Percentiles rank a stretch among this genome's conserved stretches.
Conservation (phyloP, 257 asterid genomes). For the Gardenia jasminoides region DNA sequence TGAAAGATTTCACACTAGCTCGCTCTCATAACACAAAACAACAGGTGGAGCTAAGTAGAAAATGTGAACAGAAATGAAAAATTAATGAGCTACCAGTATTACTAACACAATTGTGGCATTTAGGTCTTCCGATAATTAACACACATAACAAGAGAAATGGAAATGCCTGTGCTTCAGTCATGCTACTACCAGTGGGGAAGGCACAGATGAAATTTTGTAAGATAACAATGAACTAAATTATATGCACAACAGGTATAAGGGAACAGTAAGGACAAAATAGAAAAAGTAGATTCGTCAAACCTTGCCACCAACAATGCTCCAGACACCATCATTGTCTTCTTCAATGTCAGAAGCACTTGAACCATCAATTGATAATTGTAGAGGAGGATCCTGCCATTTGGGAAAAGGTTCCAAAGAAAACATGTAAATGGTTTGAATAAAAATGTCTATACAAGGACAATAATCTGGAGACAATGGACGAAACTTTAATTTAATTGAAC, state of each 20-base stretch:
- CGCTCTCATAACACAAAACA: neutral
- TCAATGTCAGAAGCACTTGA: slow-evolving; percentile 71
- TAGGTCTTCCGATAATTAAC: slow-evolving; percentile 3
- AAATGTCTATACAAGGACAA: neutral
- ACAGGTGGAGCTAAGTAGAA: neutral
- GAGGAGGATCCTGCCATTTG: slow-evolving; percentile 63
- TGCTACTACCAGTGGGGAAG: neutral
- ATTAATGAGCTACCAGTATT: neutral
- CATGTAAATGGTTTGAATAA: neutral
- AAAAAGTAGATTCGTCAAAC: slow-evolving; percentile 30
- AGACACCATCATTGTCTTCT: slow-evolving; percentile 78
- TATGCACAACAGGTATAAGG: neutral
- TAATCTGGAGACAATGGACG: neutral
- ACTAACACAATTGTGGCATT: neutral
- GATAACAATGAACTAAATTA: neutral
- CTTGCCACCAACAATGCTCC: slow-evolving; percentile 97
- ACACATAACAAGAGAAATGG: neutral
- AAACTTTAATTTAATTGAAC: neutral
- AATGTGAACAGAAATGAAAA: neutral
- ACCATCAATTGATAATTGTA: slow-evolving; percentile 57
- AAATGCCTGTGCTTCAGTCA: neutral
- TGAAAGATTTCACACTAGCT: neutral
- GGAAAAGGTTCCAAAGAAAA: slow-evolving; percentile 17
- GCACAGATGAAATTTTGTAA: neutral
- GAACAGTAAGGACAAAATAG: neutral